Conservation (phyloP, 2,329 filamentous ascomycete genomes). For the Orbilia oligospora region DNA sequence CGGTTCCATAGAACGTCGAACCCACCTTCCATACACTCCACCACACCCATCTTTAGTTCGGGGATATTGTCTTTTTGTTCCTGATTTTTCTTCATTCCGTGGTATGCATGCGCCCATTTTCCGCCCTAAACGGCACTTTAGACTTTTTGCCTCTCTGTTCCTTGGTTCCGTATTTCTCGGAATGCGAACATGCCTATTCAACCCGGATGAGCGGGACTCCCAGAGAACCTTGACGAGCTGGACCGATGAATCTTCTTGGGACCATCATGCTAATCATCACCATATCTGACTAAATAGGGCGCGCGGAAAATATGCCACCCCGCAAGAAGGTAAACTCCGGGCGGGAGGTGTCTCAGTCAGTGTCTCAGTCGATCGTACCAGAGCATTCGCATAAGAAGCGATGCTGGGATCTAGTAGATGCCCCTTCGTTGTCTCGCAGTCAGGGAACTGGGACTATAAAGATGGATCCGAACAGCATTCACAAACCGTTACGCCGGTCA, state of each 20-base stretch:
- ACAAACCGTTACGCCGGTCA: conserved; percentile 55
- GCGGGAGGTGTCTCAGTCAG: conserved; percentile 47
- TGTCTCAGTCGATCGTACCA: conserved; percentile 45
- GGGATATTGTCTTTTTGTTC: conserved; percentile 1
- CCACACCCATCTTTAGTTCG: neutral
- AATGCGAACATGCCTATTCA: conserved; percentile 35
- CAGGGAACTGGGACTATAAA: conserved; percentile 46
- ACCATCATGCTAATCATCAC: conserved; percentile 49
- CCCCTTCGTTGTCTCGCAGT: conserved; percentile 9
- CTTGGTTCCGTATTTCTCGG: conserved; percentile 36
- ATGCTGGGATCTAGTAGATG: conserved; percentile 42
- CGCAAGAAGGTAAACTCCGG: conserved; percentile 56
- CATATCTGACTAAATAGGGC: conserved; percentile 51
- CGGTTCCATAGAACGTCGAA: conserved; percentile 16
- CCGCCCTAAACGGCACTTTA: neutral
- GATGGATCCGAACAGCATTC: conserved; percentile 44
- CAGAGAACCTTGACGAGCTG: conserved; percentile 32
- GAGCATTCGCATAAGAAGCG: conserved; percentile 56
- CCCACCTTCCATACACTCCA: neutral
- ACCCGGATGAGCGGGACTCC: conserved; percentile 23
- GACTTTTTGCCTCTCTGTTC: conserved; percentile 16
- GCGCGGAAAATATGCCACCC: conserved; percentile 53
- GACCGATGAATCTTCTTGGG: conserved; percentile 12
- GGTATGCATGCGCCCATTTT: conserved; percentile 54
- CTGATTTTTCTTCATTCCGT: conserved; percentile 20